Percentiles rank a stretch among this genome's conserved stretches.
These are phyloP conservation scores for Daphne laureola DNA, from an alignment of 441 rosid species.

Conservation along the genomic window DNA sequence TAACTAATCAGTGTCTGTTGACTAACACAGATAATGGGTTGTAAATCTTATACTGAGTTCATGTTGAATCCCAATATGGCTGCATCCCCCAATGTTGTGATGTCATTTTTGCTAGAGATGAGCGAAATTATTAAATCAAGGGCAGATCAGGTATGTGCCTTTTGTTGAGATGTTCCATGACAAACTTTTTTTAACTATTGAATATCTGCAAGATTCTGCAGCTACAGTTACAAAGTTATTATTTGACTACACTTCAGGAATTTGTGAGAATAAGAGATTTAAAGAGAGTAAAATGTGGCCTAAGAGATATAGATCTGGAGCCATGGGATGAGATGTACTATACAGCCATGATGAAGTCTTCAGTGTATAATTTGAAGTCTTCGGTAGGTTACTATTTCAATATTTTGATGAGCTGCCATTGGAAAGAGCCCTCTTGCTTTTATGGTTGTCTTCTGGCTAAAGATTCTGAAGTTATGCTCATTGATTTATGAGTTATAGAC, in stretches of 20 bases:
- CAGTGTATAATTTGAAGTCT: slow-evolving; percentile 58
- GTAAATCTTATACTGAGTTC: slow-evolving; percentile 73
- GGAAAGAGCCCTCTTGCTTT: background rate
- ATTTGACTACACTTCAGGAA: slow-evolving; percentile 38
- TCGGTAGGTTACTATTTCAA: slow-evolving; percentile 42
- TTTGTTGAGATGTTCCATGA: background rate
- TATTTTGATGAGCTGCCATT: slow-evolving; percentile 6
- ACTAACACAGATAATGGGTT: slow-evolving; percentile 58
- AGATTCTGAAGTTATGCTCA: slow-evolving; percentile 3
- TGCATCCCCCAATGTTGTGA: slow-evolving; percentile 75
- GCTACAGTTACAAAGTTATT: no score
- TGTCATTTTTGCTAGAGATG: slow-evolving; percentile 77
- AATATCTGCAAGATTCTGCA: no score
- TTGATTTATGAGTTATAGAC: background rate
- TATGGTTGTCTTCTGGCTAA: background rate
- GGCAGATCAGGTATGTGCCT: slow-evolving; percentile 67
- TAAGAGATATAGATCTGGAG: slow-evolving; percentile 49
- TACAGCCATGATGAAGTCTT: slow-evolving; percentile 75
- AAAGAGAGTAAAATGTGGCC: slow-evolving; percentile 57
- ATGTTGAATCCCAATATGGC: slow-evolving; percentile 70
- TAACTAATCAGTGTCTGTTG: background rate
- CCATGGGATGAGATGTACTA: slow-evolving; percentile 97
- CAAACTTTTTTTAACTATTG: no score
- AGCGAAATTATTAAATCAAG: slow-evolving; percentile 61
- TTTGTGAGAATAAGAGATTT: slow-evolving; percentile 51